Evolutionary conservation across 805 yeast species (phyloP), one percentile per base, ranked within the genome.

Genomic region (Metschnikowia kofuensis): DNA sequence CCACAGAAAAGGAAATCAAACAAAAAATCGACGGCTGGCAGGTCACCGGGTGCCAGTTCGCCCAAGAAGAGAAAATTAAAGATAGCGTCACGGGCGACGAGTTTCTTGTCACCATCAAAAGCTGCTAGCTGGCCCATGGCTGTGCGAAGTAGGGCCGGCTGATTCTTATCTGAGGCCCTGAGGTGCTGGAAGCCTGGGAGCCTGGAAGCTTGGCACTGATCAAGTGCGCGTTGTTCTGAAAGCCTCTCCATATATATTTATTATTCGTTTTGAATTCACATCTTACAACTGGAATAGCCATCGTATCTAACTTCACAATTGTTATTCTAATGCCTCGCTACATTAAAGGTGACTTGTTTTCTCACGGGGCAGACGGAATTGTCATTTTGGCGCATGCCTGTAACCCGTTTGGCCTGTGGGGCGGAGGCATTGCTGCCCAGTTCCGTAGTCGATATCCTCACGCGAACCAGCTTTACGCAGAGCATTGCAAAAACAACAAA

Each of bases 361-460:
- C 64, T 62, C 63, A 64, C 54, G 54, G 64, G 0, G 50, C 56
- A 5, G 37, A 47, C 3, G 45, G 50, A 2, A 44, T 49, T 1
- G 61, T 82, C 0, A 69, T 86, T 2, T 62, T 88, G 5, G 86
- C 86, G 1, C 96, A 89, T 62, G 82, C 96, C 0, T 89, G 96
- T 60, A 89, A 89, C 61, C 82, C 89, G 35, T 70, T 74, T 27
- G 96, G 96, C 0, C 59, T 73, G 1, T 89, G 96, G 96, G 94
- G 94, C 4, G 92, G 88, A 3, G 96, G 96, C 0, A 78, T 89
- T 2, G 96, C 96, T 0, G 72, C 71, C 4, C 77, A 67, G 27
- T 80, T 89, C 58, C 77, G 74, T 26, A 46, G 56, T 14, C 64
- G 69, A 40, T 88, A 75, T 62, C 90, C 89, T 2, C 59, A 69